phyloP scores from a whole-genome alignment of 805 yeast species.

The Myxozyma neotropica region DNA sequence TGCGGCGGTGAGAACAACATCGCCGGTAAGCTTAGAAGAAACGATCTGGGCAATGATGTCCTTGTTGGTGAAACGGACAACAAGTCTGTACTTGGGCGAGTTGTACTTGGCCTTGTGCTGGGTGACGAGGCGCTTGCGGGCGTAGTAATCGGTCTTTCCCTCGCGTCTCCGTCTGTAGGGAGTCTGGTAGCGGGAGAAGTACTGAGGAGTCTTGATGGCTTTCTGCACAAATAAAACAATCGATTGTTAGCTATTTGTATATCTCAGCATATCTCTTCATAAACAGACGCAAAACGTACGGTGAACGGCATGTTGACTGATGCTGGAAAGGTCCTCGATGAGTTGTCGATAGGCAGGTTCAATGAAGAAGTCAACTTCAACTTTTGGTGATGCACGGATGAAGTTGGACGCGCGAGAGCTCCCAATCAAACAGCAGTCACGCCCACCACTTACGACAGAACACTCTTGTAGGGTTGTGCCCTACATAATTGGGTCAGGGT shows the following conservation, averaged over 20 bases:
- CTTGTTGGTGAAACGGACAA: conserved; percentile 99
- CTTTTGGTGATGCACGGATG: not conserved
- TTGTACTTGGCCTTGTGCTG: conserved; percentile 99
- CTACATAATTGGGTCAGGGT: not conserved
- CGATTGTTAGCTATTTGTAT: not conserved
- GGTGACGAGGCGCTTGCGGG: conserved; percentile 98
- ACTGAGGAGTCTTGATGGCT: conserved; percentile 77
- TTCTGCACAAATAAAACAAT: conserved; percentile 12
- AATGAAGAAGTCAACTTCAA: not conserved
- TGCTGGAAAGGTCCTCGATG: not conserved
- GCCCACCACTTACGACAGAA: not conserved
- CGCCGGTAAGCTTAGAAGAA: conserved; percentile 97
- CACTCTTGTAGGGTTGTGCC: not conserved
- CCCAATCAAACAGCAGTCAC: conserved; percentile 5
- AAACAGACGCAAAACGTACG: conserved; percentile 14
- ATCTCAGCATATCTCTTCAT: not conserved
- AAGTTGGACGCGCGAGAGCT: not conserved
- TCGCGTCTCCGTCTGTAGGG: conserved; percentile 99
- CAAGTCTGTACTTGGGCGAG: conserved; percentile 99
- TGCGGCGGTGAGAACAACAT: conserved; percentile 93
- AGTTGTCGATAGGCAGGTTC: not conserved
- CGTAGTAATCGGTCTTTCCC: conserved; percentile 99
- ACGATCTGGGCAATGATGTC: conserved; percentile 98
- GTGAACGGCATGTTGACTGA: conserved; percentile 33
- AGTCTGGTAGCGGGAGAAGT: conserved; percentile 99